Evolutionary conservation across 345 rosid species (phyloP).

Genomic region (Excoecaria agallocha): DNA sequence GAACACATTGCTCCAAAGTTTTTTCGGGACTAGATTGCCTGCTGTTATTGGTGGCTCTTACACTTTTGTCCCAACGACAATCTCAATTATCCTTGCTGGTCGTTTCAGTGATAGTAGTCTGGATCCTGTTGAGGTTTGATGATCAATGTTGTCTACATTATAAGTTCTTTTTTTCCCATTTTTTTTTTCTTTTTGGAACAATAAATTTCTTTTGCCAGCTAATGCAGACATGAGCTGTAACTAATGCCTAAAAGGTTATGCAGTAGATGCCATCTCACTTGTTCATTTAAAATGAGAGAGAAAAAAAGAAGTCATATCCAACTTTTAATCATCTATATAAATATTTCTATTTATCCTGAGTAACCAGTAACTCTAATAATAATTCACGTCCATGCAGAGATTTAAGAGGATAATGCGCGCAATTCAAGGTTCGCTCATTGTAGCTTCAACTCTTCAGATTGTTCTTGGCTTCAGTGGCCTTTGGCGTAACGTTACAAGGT

Average conservation of each 20-base stretch:
- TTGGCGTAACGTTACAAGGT: conserved; percentile 95
- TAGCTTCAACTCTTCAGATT: conserved; percentile 93
- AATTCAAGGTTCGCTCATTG: conserved; percentile 89
- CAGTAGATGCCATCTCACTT: background rate
- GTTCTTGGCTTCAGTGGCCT: conserved; percentile 98
- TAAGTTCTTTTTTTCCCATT: background rate
- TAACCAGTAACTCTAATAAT: conserved; percentile 1
- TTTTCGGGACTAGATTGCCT: conserved; percentile 88
- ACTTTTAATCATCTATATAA: background rate
- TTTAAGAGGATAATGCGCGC: conserved; percentile 85
- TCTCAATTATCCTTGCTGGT: conserved; percentile 86
- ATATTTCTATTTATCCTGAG: background rate
- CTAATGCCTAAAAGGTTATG: background rate
- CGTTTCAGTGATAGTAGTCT: conserved; percentile 53
- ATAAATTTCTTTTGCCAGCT: background rate
- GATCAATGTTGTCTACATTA: conserved; percentile 16
- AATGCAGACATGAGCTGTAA: background rate
- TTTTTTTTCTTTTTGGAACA: conserved; percentile 16
- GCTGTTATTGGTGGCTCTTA: conserved; percentile 91
- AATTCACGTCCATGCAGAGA: conserved; percentile 46
- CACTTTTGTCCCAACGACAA: conserved; percentile 87
- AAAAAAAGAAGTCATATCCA: background rate
- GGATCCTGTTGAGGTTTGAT: conserved; percentile 68
- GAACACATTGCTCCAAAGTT: conserved; percentile 78
- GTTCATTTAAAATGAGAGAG: background rate